A percentile compares a stretch with the other conserved stretches of the same genome.
Evolutionary conservation across 2,329 filamentous ascomycete genomes (phyloP).

Genomic region (Penicillium sp.): DNA sequence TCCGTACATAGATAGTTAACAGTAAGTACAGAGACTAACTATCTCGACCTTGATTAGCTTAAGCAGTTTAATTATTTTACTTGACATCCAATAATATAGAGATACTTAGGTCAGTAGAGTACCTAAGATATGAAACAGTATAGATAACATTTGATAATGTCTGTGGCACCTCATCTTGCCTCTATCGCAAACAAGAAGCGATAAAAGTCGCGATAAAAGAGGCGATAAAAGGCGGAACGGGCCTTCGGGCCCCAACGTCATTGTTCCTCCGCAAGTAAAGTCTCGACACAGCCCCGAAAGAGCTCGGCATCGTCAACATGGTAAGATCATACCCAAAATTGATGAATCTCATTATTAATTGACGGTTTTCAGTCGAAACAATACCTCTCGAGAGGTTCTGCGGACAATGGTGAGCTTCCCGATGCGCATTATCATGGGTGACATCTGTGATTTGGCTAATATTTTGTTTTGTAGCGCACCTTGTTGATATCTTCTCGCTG

Average conservation of each 20-base stretch:
- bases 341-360: not conserved
- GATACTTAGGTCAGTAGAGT: not conserved
- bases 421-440: not conserved
- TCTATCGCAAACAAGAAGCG: too few relatives aligned
- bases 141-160: not conserved
- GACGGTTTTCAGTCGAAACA: slow-evolving; percentile 76
- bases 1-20: too few relatives aligned
- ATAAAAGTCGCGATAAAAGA: not conserved
- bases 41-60: not conserved
- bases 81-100: not conserved
- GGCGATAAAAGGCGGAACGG: slow-evolving; percentile 1
- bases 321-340: slow-evolving; percentile 12
- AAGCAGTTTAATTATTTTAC: not conserved
- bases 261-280: slow-evolving; percentile 2
- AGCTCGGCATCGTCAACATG: not conserved
- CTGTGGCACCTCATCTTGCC: not conserved
- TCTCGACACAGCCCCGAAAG: slow-evolving; percentile 3
- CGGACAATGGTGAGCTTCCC: slow-evolving; percentile 72
- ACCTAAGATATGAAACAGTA: not conserved
- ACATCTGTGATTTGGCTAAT: slow-evolving; percentile 25
- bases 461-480: slow-evolving; percentile 61
- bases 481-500: slow-evolving; percentile 79
- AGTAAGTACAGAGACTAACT: not conserved
- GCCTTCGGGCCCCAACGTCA: slow-evolving; percentile 8
- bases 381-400: slow-evolving; percentile 89